A percentile compares a stretch with the other conserved stretches of the same genome.
These are phyloP conservation scores for Cryphonectria japonica DNA, from an alignment of 2,329 filamentous ascomycete species.

Conservation along the genomic window DNA sequence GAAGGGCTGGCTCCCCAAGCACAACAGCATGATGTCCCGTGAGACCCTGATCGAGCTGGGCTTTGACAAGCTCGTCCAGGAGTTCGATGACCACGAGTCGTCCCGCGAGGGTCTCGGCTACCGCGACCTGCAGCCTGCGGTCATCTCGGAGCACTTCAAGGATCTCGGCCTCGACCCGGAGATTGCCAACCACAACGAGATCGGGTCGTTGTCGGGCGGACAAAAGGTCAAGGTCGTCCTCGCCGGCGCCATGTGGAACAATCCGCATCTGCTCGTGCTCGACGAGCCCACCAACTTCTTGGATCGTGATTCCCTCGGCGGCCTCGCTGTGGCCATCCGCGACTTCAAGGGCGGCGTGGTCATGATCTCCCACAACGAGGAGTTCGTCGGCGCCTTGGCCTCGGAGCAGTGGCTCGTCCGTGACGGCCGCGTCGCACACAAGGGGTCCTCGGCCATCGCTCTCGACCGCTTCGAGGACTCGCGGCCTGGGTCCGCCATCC, in stretches of 20 bases:
- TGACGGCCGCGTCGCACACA: slow-evolving; percentile 84
- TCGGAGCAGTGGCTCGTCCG: slow-evolving; percentile 95
- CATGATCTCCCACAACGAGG: slow-evolving; percentile 99
- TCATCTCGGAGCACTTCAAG: slow-evolving; percentile 98
- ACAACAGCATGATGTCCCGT: slow-evolving; percentile 90
- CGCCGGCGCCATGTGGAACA: slow-evolving; percentile 97
- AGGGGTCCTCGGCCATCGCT: slow-evolving; percentile 73
- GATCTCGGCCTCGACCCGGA: slow-evolving; percentile 95
- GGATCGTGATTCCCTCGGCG: slow-evolving; percentile 95
- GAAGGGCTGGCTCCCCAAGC: slow-evolving; percentile 84
- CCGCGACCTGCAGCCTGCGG: slow-evolving; percentile 86
- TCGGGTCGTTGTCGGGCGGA: slow-evolving; percentile 91
- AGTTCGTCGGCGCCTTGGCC: slow-evolving; percentile 95
- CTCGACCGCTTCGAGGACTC: slow-evolving; percentile 85
- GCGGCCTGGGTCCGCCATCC: slow-evolving; percentile 54
- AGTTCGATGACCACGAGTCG: slow-evolving; percentile 98
- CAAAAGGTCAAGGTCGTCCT: slow-evolving; percentile 99
- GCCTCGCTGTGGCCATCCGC: slow-evolving; percentile 94
- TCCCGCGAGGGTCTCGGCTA: slow-evolving; percentile 98
- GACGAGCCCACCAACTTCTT: slow-evolving; percentile 99
- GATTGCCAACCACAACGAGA: slow-evolving; percentile 98
- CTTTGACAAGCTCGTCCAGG: slow-evolving; percentile 92
- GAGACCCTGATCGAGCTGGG: slow-evolving; percentile 87
- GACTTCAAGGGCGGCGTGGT: slow-evolving; percentile 98
- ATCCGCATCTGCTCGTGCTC: slow-evolving; percentile 94